Conservation (phyloP, 2,329 filamentous ascomycete genomes). For the Corynespora cassiicola region DNA sequence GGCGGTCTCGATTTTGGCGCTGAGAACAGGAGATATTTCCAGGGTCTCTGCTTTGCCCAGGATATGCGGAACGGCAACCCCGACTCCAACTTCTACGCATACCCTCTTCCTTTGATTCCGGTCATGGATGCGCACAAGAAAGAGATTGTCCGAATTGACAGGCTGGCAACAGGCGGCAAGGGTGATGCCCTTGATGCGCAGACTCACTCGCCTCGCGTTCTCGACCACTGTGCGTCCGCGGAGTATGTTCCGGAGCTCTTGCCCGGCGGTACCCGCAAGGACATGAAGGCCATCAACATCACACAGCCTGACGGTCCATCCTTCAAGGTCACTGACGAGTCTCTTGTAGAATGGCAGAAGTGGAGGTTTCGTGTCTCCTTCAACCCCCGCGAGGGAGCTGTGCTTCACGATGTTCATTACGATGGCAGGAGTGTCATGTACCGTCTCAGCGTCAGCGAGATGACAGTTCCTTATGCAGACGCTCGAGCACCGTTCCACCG, state of each 20-base stretch:
- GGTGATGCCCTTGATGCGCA: constrained; percentile 45
- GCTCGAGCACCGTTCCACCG: constrained; percentile 69
- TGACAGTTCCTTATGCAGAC: constrained; percentile 73
- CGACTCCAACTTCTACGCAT: constrained; percentile 50
- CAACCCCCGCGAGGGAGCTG: constrained; percentile 63
- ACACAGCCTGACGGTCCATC: constrained; percentile 73
- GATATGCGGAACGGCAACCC: constrained; percentile 53
- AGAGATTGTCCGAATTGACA: constrained; percentile 44
- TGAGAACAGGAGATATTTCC: constrained; percentile 59
- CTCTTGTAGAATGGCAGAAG: constrained; percentile 55
- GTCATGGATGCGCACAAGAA: constrained; percentile 44
- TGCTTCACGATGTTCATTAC: constrained; percentile 75
- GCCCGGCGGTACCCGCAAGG: constrained; percentile 44
- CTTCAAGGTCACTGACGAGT: constrained; percentile 61
- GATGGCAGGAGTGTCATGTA: constrained; percentile 71
- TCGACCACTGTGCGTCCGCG: constrained; percentile 57
- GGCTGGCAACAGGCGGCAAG: constrained; percentile 46
- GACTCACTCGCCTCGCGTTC: constrained; percentile 44
- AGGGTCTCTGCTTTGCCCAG: constrained; percentile 61
- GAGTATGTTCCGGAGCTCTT: constrained; percentile 58
- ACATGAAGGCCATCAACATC: constrained; percentile 73
- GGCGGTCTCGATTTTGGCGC: constrained; percentile 58
- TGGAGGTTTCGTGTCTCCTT: constrained; percentile 51
- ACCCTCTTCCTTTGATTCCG: constrained; percentile 45
- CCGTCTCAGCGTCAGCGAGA: constrained; percentile 71